Percentiles rank a stretch among this genome's conserved stretches.
These are phyloP conservation scores for Colletotrichum magnum DNA, from an alignment of 2,329 filamentous ascomycete genomes.

Conservation along the genomic window DNA sequence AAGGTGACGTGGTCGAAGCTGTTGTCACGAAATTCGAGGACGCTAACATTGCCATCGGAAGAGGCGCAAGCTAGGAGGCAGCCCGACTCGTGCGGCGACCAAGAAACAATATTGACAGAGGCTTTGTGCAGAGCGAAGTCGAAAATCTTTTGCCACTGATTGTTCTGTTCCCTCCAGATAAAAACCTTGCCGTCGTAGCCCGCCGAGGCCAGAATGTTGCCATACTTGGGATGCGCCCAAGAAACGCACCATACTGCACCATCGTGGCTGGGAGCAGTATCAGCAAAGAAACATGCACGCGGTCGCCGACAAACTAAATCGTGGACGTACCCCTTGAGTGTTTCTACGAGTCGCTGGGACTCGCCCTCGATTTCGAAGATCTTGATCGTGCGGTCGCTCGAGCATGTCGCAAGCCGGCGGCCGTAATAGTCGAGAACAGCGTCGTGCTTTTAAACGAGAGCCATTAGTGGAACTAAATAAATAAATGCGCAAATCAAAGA, in stretches of 20 bases:
- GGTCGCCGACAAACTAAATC: neutral
- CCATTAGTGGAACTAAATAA: slow-evolving; percentile 3
- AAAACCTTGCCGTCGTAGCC: slow-evolving; percentile 98
- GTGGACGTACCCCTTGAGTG: slow-evolving; percentile 83
- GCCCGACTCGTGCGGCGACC: slow-evolving; percentile 96
- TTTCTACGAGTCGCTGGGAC: slow-evolving; percentile 89
- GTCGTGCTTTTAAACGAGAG: slow-evolving; percentile 78
- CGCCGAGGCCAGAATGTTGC: slow-evolving; percentile 95
- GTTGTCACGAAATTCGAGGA: slow-evolving; percentile 98
- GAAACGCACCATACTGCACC: slow-evolving; percentile 98
- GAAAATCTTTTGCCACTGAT: slow-evolving; percentile 87
- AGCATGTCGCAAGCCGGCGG: slow-evolving; percentile 94
- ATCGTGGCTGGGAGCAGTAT: slow-evolving; percentile 77
- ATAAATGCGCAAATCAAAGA: neutral
- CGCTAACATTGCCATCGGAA: slow-evolving; percentile 92
- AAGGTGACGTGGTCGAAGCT: slow-evolving; percentile 92
- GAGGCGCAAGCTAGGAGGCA: slow-evolving; percentile 96
- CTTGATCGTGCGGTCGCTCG: slow-evolving; percentile 98
- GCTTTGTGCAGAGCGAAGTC: slow-evolving; percentile 95
- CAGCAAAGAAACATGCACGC: slow-evolving; percentile 1
- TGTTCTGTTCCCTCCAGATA: slow-evolving; percentile 93
- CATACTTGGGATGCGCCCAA: slow-evolving; percentile 98
- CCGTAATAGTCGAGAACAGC: slow-evolving; percentile 99
- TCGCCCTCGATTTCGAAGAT: slow-evolving; percentile 99
- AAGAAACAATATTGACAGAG: slow-evolving; percentile 95